Percentiles rank a stretch among this genome's conserved stretches.
Evolutionary conservation across 345 rosid species (phyloP).

Genomic region (Pistacia integerrima): DNA sequence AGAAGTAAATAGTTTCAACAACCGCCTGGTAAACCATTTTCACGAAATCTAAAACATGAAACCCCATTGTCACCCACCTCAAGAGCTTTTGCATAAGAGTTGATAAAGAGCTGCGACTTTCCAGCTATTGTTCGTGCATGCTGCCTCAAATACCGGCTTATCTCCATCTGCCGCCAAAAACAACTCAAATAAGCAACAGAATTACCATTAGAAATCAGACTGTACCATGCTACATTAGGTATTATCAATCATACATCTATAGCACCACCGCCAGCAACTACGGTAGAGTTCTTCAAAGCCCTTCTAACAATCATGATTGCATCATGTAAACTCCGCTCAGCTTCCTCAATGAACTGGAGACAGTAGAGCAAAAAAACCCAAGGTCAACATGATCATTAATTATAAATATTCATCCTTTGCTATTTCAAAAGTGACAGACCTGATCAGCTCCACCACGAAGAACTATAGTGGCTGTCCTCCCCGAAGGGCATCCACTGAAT

Average conservation of each 20-base stretch:
- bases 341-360: constrained; percentile 95
- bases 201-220: neutral
- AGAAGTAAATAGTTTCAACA: neutral
- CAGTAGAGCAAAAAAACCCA: constrained; percentile 1
- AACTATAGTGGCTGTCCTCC: constrained; percentile 91
- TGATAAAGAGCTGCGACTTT: constrained; percentile 91
- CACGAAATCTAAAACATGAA: constrained; percentile 9
- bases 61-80: constrained; percentile 58
- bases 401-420: neutral
- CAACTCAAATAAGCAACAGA: constrained; percentile 13
- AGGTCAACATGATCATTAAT: neutral
- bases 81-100: constrained; percentile 96
- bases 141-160: constrained; percentile 87
- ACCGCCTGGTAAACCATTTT: neutral
- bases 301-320: constrained; percentile 99
- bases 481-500: constrained; percentile 98
- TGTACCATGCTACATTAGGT: constrained; percentile 3
- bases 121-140: constrained; percentile 97
- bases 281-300: constrained; percentile 94
- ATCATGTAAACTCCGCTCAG: constrained; percentile 98
- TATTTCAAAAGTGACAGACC: constrained; percentile 46
- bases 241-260: constrained; percentile 72
- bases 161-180: constrained; percentile 79
- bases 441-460: constrained; percentile 99
- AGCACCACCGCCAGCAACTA: constrained; percentile 99